These are phyloP conservation scores for Coleophoma crateriformis DNA, from an alignment of 2,329 filamentous ascomycete species.

Conservation along the genomic window DNA sequence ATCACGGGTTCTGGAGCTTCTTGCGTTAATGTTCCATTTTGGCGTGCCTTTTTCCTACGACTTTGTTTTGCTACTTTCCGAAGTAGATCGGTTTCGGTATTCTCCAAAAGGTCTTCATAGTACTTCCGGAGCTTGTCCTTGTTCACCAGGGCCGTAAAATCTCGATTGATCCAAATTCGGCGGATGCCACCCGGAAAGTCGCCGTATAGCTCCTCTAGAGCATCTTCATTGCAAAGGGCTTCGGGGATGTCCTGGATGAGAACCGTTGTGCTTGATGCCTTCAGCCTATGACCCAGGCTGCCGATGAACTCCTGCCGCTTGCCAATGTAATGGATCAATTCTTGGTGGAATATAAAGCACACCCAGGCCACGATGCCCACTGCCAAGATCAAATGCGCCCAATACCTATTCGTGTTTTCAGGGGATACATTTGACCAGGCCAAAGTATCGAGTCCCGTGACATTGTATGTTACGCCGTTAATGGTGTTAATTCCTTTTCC, in stretches of 20 bases:
- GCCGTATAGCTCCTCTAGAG: slow-evolving; percentile 23
- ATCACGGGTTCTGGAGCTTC: slow-evolving; percentile 5
- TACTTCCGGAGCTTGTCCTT: slow-evolving; percentile 20
- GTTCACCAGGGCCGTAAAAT: slow-evolving; percentile 20
- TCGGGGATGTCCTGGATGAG: slow-evolving; percentile 27
- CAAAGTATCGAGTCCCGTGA: slow-evolving; percentile 25
- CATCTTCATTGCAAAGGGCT: slow-evolving; percentile 19
- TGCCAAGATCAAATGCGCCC: slow-evolving; percentile 25
- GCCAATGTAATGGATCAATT: slow-evolving; percentile 23
- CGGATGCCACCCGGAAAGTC: slow-evolving; percentile 24
- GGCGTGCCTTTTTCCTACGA: slow-evolving; percentile 5
- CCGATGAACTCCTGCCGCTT: slow-evolving; percentile 24
- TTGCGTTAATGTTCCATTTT: slow-evolving; percentile 5
- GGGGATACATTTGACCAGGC: slow-evolving; percentile 25
- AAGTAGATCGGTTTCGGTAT: slow-evolving; percentile 16
- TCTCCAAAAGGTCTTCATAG: slow-evolving; percentile 24
- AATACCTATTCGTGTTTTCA: slow-evolving; percentile 21
- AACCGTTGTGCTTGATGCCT: slow-evolving; percentile 24
- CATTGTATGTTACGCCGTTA: slow-evolving; percentile 15
- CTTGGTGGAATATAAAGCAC: slow-evolving; percentile 23
- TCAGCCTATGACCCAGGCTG: slow-evolving; percentile 21
- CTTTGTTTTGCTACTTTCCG: slow-evolving; percentile 10
- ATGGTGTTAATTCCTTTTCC: slow-evolving; percentile 17
- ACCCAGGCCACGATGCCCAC: slow-evolving; percentile 22
- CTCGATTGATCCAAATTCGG: slow-evolving; percentile 26